Evolutionary conservation across 2,329 filamentous ascomycete genomes (phyloP).

Genomic region (Sphaerulina musiva): DNA sequence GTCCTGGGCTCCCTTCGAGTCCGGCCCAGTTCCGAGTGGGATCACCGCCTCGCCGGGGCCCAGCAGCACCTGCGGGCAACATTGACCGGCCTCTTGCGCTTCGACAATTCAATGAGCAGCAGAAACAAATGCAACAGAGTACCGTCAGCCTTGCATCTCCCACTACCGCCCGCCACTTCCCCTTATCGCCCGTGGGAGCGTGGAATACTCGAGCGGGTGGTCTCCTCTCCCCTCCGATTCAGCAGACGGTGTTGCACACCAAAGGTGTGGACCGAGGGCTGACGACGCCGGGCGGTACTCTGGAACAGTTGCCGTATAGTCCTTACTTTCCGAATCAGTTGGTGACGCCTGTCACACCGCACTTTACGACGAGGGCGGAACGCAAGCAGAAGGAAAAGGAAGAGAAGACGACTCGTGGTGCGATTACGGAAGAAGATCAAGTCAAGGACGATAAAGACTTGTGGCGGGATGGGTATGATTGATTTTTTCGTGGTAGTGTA

Average conservation of each 20-base stretch:
- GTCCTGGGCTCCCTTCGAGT: neutral
- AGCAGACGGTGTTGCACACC: neutral
- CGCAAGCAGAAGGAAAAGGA: constrained; percentile 61
- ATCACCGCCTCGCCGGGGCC: neutral
- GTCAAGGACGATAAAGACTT: constrained; percentile 57
- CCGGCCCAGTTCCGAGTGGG: neutral
- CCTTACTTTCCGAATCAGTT: constrained; percentile 76
- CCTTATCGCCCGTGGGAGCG: neutral
- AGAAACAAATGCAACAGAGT: neutral
- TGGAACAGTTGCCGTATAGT: constrained; percentile 45
- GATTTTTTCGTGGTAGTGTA: neutral
- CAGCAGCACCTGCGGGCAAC: neutral
- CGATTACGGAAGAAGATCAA: constrained; percentile 55
- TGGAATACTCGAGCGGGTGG: neutral
- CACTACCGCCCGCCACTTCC: neutral
- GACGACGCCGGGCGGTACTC: too few species aligned
- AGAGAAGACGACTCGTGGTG: constrained; percentile 47
- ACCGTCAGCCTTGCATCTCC: neutral
- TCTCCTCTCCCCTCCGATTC: neutral
- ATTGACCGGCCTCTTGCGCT: neutral
- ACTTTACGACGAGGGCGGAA: constrained; percentile 61
- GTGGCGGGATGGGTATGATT: constrained; percentile 42
- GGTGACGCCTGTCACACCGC: constrained; percentile 69
- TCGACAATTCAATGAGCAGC: neutral
- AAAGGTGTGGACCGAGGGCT: neutral